These are phyloP conservation scores for Austroboletus olivaceoglutinosus DNA, from an alignment of 1,284 basidiomycete genomes.

Conservation along the genomic window DNA sequence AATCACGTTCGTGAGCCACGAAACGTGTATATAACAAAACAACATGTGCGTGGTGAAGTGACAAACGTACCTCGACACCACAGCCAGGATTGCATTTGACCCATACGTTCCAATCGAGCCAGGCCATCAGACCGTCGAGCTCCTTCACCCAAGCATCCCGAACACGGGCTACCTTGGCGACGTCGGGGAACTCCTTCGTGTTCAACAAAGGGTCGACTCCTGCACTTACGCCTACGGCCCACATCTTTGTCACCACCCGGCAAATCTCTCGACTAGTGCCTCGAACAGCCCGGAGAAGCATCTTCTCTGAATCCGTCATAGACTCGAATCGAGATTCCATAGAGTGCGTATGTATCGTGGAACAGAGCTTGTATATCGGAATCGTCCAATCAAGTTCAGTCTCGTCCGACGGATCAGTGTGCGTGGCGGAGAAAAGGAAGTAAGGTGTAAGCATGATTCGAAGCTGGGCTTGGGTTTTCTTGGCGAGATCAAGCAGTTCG, in stretches of 20 bases:
- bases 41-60: not conserved
- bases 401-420: not conserved
- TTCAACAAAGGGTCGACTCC: conserved; percentile 28
- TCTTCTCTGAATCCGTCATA: conserved; percentile 38
- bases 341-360: conserved; percentile 36
- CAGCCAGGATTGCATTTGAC: conserved; percentile 38
- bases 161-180: conserved; percentile 4
- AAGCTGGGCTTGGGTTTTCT: conserved; percentile 23
- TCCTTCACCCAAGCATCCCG: conserved; percentile 28
- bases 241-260: conserved; percentile 42
- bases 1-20: not conserved
- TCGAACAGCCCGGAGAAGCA: conserved; percentile 36
- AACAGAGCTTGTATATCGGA: conserved; percentile 29
- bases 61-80: conserved; percentile 28
- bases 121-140: conserved; percentile 33
- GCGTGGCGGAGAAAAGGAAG: conserved; percentile 9
- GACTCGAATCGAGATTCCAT: conserved; percentile 16
- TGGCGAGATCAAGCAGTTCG: conserved; percentile 13
- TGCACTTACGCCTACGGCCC: conserved; percentile 38
- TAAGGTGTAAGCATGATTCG: conserved; percentile 26
- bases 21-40: too few relatives aligned
- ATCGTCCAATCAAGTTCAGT: conserved; percentile 23
- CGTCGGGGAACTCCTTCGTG: not conserved
- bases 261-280: conserved; percentile 46
- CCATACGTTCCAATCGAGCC: conserved; percentile 45